Percentiles rank a stretch among this genome's conserved stretches.
Evolutionary conservation across 2,329 filamentous ascomycete species (phyloP).

Genomic region (Microdochium paspali): DNA sequence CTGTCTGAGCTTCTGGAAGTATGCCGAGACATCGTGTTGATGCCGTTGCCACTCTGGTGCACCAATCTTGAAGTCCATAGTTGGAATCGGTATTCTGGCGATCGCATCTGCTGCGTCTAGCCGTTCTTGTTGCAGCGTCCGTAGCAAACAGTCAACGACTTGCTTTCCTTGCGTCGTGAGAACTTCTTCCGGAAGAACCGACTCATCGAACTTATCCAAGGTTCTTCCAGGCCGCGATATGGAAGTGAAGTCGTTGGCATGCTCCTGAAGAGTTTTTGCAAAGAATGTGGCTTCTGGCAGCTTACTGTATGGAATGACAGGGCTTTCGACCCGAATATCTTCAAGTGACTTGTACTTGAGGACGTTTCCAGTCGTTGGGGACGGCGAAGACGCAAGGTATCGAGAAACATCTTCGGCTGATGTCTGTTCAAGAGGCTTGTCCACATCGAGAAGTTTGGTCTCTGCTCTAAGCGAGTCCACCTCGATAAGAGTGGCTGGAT

Average conservation of each 20-base stretch:
- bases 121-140: constrained; percentile 15
- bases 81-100: constrained; percentile 15
- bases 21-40: constrained; percentile 5
- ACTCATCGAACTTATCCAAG: not conserved
- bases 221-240: not conserved
- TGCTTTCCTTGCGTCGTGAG: constrained; percentile 8
- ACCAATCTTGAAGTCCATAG: constrained; percentile 16
- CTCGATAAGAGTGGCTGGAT: constrained; percentile 14
- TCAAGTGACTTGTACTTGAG: not conserved
- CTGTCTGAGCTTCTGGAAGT: constrained; percentile 9
- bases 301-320: not conserved
- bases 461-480: constrained; percentile 14
- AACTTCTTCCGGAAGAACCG: not conserved
- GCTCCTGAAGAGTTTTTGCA: not conserved
- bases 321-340: not conserved
- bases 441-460: constrained; percentile 4
- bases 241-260: not conserved
- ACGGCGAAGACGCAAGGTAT: not conserved
- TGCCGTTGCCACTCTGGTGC: constrained; percentile 12
- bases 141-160: constrained; percentile 8
- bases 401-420: not conserved
- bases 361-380: no score
- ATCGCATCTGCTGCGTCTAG: constrained; percentile 14
- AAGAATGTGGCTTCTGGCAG: not conserved
- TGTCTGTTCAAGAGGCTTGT: constrained; percentile 2